Base-by-base conservation (phyloP, 768 basidiomycete species). In the Suillus alpinus region DNA sequence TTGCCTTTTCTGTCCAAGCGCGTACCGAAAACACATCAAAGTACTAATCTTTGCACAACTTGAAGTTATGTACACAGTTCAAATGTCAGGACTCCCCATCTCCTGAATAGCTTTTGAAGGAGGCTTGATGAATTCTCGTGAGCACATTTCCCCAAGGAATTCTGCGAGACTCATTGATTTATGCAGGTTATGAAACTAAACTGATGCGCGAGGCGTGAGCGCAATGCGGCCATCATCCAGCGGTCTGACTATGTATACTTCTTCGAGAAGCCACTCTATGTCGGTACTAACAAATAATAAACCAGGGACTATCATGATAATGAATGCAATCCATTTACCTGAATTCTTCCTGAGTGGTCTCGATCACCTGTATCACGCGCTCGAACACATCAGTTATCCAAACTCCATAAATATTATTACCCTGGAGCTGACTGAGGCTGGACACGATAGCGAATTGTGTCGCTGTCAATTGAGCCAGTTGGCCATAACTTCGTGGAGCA, bases 211-310 rank as follows among this genome's bases (percentile, higher is more conserved):
- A 20, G 72, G 73, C 20, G 72, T 73, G 14, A 75, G 59, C 14
- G 73, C 53, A 12, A 75, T 70, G 63, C 65, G 58, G 1, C 53
- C 68, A 57, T 73, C 65, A 60, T 73, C 73, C 20, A 73, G 66
- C 26, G 70, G 73, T 43, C 66, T 72, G 26, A 73, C 71, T 36
- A 73, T 62, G 37, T 70, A 73, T 46, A 66, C 73, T 43, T 73
- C 73, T 41, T 60, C 65, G 14, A 73, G 51, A 10, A 73, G 41
- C 46, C 37, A 40, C 37, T 73, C 61, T 9, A 71, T 3, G 29
- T 70, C 63, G 55, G 47, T n/a, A 9, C 71, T 73, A 6, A 39
- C 9, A 23, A 39, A 26, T 1, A 55, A 43, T 65, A 23, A 64
- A 39, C 4, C 37, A 34, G 34, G n/a, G n/a, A 10, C 31, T 50